Percentiles rank a stretch among this genome's conserved stretches.
Evolutionary conservation across 2,329 filamentous ascomycete species (phyloP).

Genomic region (Pestalotiopsis sp.): DNA sequence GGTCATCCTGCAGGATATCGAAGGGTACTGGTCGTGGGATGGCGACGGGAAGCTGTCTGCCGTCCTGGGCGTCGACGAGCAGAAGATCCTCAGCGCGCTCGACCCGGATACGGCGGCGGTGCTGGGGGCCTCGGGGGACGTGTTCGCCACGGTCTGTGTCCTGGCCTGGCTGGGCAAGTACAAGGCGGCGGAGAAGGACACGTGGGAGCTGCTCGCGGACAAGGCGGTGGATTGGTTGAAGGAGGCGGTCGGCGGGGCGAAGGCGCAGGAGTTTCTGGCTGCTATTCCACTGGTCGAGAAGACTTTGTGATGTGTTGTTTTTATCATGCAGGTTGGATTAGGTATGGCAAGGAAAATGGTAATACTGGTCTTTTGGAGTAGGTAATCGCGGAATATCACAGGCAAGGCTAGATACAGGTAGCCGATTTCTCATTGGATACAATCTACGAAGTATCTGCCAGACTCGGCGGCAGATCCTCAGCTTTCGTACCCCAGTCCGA

Average conservation of each 20-base stretch:
- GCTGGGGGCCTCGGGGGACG: conserved; percentile 17
- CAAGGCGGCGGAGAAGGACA: conserved; percentile 47
- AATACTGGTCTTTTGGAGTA: background rate
- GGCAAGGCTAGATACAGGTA: background rate
- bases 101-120: conserved; percentile 6
- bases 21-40: conserved; percentile 52
- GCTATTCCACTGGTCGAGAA: background rate
- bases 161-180: conserved; percentile 51
- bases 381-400: background rate
- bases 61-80: conserved; percentile 25
- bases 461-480: conserved; percentile 34
- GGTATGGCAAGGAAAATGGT: background rate
- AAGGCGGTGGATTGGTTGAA: conserved; percentile 59
- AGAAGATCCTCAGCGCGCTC: background rate
- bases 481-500: conserved; percentile 69
- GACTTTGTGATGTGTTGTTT: background rate
- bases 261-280: background rate
- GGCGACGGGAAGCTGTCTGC: conserved; percentile 26
- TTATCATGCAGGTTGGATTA: background rate
- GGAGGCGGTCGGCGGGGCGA: background rate
- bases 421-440: background rate
- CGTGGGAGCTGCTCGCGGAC: conserved; percentile 66
- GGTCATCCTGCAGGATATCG: conserved; percentile 57
- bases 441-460: background rate
- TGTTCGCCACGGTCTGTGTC: conserved; percentile 40